Evolutionary conservation across 148 eudicot genomes (phyloP).

Genomic region (Nepenthes mirabilis): DNA sequence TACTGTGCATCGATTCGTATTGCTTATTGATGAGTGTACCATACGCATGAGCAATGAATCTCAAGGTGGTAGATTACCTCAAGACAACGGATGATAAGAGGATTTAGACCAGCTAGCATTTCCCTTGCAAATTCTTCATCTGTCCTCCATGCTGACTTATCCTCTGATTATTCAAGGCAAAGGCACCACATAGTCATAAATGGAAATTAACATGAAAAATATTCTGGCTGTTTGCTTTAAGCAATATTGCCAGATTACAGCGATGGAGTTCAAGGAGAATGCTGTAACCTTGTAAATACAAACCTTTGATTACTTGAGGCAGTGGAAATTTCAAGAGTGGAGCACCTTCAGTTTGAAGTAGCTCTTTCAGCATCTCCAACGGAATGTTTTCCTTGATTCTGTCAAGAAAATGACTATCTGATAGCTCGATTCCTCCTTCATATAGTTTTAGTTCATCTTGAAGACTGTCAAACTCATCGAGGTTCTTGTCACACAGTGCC

Average conservation of each 20-base stretch:
- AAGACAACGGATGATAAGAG: conserved; percentile 49
- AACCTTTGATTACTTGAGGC: conserved; percentile 75
- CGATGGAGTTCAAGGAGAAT: too few species aligned
- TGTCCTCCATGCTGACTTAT: conserved; percentile 68
- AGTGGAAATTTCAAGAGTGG: conserved; percentile 44
- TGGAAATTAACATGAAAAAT: not conserved
- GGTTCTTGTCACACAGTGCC: conserved; percentile 33
- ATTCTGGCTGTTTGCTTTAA: not conserved
- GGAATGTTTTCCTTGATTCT: conserved; percentile 36
- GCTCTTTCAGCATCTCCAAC: conserved; percentile 38
- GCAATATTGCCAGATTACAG: too few species aligned
- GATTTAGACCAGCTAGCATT: conserved; percentile 79
- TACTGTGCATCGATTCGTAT: too few species aligned
- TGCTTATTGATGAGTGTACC: too few species aligned
- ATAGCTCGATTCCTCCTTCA: conserved; percentile 41
- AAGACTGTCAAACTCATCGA: conserved; percentile 53
- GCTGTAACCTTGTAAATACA: not conserved
- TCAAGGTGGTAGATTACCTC: conserved; percentile 20
- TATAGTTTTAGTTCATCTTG: conserved; percentile 45
- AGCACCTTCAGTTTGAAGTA: conserved; percentile 43
- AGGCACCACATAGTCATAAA: not conserved
- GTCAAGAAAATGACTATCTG: conserved; percentile 17
- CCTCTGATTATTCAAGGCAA: conserved; percentile 26
- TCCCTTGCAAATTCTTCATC: conserved; percentile 89
- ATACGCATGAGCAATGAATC: too few species aligned